phyloP scores from a whole-genome alignment of 441 rosid genomes.

The Hura crepitans region DNA sequence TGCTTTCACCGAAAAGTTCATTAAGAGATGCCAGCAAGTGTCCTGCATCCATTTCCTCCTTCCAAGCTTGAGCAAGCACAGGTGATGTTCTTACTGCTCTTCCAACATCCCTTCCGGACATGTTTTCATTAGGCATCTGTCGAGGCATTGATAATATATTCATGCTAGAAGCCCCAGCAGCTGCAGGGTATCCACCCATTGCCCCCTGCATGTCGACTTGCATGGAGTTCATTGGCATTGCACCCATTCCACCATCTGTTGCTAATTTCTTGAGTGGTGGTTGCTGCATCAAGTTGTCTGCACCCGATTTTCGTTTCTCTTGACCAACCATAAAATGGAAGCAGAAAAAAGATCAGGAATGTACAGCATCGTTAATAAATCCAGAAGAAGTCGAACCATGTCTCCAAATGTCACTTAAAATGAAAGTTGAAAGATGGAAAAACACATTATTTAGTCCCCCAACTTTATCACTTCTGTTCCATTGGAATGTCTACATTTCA shows the following conservation, averaged over 20 bases:
- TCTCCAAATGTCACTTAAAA: background rate
- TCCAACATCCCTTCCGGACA: conserved; percentile 30
- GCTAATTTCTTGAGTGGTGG: conserved; percentile 55
- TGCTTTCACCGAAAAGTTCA: conserved; percentile 69
- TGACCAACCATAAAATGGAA: conserved; percentile 1
- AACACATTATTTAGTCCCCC: background rate
- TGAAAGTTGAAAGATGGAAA: background rate
- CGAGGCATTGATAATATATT: conserved; percentile 24
- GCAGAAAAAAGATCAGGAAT: background rate
- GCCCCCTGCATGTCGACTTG: conserved; percentile 45
- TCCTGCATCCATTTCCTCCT: conserved; percentile 72
- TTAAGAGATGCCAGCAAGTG: conserved; percentile 51
- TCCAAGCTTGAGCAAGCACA: conserved; percentile 62
- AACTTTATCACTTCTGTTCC: background rate
- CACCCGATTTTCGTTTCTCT: conserved; percentile 62
- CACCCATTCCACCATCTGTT: conserved; percentile 40
- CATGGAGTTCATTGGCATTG: conserved; percentile 44
- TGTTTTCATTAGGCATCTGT: conserved; percentile 28
- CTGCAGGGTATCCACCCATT: conserved; percentile 28
- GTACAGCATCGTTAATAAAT: background rate
- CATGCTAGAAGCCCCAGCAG: conserved; percentile 40
- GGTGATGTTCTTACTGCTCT: conserved; percentile 36
- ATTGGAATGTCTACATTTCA: background rate
- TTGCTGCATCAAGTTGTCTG: conserved; percentile 44
- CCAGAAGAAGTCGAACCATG: background rate